Evolutionary conservation across 2,329 filamentous ascomycete genomes (phyloP).

Genomic region (Diaporthe nobilis): DNA sequence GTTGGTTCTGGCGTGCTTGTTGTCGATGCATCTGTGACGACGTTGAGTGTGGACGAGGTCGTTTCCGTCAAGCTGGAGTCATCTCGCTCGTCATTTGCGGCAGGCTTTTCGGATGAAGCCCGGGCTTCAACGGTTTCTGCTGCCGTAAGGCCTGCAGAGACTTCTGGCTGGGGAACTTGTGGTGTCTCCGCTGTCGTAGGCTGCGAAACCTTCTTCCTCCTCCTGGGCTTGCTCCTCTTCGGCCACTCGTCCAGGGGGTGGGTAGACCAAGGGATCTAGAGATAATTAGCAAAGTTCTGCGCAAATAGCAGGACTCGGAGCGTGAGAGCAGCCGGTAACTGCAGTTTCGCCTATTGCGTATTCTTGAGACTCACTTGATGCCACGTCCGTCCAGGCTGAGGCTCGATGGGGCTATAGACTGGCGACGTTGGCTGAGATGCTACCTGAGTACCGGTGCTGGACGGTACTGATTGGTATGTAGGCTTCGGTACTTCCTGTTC

Average conservation of each 20-base stretch:
- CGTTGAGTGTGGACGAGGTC: constrained; percentile 29
- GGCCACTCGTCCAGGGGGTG: constrained; percentile 38
- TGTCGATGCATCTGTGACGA: constrained; percentile 30
- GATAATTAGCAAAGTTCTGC: not conserved
- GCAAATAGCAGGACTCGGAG: not conserved
- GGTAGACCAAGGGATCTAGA: constrained; percentile 39
- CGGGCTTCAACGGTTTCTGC: not conserved
- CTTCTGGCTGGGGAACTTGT: constrained; percentile 10
- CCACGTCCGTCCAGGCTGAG: constrained; percentile 20
- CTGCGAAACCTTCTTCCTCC: constrained; percentile 38
- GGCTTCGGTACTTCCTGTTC: not conserved
- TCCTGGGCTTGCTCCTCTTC: constrained; percentile 37
- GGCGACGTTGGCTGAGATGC: constrained; percentile 23
- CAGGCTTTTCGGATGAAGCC: not conserved
- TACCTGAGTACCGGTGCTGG: not conserved
- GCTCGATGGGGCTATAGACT: constrained; percentile 25
- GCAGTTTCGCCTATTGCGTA: not conserved
- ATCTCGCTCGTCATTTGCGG: constrained; percentile 27
- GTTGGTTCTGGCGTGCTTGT: constrained; percentile 37
- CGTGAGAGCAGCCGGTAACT: not conserved
- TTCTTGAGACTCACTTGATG: constrained; percentile 19
- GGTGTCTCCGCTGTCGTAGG: constrained; percentile 26
- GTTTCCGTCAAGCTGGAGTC: constrained; percentile 31
- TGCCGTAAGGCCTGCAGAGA: not conserved
- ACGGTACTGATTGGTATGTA: constrained; percentile 5